phyloP scores from a whole-genome alignment of 2,329 filamentous ascomycete species.

The Xylaria sp. region DNA sequence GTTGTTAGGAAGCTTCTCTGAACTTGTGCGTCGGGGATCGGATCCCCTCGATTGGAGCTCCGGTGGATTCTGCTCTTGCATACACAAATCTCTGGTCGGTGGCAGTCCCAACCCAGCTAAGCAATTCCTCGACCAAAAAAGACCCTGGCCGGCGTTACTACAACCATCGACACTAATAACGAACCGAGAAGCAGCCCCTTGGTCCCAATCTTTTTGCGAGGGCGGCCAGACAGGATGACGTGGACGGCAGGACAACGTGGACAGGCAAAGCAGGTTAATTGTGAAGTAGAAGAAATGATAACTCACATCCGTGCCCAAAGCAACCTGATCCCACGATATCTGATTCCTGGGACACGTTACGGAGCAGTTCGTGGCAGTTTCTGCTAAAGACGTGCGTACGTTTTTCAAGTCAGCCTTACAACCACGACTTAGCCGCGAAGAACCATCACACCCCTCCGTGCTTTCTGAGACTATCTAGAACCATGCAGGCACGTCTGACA shows the following conservation, averaged over 20 bases:
- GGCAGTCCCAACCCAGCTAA: constrained; percentile 6
- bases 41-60: constrained; percentile 11
- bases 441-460: constrained; percentile 8
- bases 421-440: constrained; percentile 13
- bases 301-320: constrained; percentile 36
- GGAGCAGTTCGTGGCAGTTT: neutral
- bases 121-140: constrained; percentile 2
- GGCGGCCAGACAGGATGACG: constrained; percentile 26
- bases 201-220: constrained; percentile 5
- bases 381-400: neutral
- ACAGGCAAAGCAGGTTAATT: constrained; percentile 17
- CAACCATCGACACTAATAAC: constrained; percentile 7
- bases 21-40: neutral
- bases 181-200: constrained; percentile 5
- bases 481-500: constrained; percentile 39
- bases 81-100: constrained; percentile 16
- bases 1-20: neutral
- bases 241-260: constrained; percentile 30
- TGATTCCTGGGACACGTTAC: neutral
- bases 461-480: constrained; percentile 27
- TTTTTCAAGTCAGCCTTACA: constrained; percentile 35
- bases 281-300: constrained; percentile 30
- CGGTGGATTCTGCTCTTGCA: constrained; percentile 6
- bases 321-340: constrained; percentile 23
- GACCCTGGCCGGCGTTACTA: constrained; percentile 3